These are phyloP conservation scores for Fusarium musae DNA, from an alignment of 2,329 filamentous ascomycete species.

Conservation along the genomic window DNA sequence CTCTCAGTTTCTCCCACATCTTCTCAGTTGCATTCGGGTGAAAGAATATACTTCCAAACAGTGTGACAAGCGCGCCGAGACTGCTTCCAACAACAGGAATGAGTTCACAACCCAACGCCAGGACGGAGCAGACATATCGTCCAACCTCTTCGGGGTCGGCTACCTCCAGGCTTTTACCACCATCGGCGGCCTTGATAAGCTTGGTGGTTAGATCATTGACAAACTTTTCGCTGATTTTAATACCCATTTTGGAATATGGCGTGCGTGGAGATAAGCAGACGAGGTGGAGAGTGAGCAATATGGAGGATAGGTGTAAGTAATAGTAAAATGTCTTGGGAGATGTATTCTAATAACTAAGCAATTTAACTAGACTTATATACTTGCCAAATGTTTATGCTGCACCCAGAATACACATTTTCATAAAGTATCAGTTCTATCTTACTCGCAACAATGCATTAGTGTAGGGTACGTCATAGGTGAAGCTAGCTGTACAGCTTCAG, in stretches of 20 bases:
- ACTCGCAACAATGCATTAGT: background rate
- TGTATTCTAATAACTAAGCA: background rate
- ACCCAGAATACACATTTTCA: too few species aligned
- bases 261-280: too few species aligned
- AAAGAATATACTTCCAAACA: background rate
- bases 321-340: background rate
- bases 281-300: too few species aligned
- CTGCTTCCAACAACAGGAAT: background rate
- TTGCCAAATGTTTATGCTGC: too few species aligned
- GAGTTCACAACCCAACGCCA: background rate
- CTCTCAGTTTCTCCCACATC: background rate
- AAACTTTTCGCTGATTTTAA: background rate
- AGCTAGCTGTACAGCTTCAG: background rate
- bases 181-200: background rate
- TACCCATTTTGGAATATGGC: background rate
- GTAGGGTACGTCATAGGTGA: background rate
- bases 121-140: background rate
- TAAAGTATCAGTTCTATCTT: too few species aligned
- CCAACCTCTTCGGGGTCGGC: background rate
- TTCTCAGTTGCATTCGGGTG: background rate
- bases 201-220: background rate
- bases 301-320: too few species aligned
- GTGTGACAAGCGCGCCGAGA: background rate
- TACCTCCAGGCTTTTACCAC: background rate
- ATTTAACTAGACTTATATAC: background rate